These are phyloP conservation scores for Pseudopediastrum boryanum DNA, from an alignment of 139 green algal genomes.

Conservation along the genomic window DNA sequence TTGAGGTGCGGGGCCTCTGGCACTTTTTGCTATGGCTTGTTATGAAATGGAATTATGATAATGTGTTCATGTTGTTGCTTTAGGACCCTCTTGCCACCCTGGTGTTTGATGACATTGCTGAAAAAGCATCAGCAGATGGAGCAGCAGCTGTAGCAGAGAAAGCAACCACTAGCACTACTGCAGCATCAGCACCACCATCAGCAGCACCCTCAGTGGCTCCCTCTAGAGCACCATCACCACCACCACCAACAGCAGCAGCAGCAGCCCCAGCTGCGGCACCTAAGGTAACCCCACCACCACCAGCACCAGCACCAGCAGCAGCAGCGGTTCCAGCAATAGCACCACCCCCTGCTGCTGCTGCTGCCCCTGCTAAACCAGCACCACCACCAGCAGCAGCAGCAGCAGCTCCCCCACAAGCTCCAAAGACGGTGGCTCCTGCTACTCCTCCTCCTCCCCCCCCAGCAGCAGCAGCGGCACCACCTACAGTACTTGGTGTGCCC, in stretches of 20 bases:
- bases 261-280: background rate
- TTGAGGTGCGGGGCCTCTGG: too few species aligned
- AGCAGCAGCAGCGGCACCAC: too few species aligned
- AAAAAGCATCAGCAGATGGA: background rate
- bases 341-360: background rate
- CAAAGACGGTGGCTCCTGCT: background rate
- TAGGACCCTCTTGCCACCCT: slow-evolving; percentile 24
- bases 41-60: too few species aligned
- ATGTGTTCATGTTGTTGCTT: too few species aligned
- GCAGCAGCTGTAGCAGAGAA: background rate
- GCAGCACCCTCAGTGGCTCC: slow-evolving; percentile 2
- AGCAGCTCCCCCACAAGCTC: too few species aligned
- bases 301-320: background rate
- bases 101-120: slow-evolving; percentile 5
- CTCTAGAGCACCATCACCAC: slow-evolving; percentile 4
- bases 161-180: background rate
- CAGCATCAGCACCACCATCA: slow-evolving; percentile 8
- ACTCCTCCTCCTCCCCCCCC: background rate
- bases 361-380: background rate
- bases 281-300: background rate
- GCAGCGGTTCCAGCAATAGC: too few species aligned
- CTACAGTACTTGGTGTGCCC: too few species aligned
- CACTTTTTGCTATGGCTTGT: too few species aligned
- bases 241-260: slow-evolving; percentile 4
- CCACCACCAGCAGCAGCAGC: slow-evolving; percentile 19